A percentile compares a stretch with the other conserved stretches of the same genome.
phyloP scores from a whole-genome alignment of 345 rosid species.

The Bruguiera sexangula region DNA sequence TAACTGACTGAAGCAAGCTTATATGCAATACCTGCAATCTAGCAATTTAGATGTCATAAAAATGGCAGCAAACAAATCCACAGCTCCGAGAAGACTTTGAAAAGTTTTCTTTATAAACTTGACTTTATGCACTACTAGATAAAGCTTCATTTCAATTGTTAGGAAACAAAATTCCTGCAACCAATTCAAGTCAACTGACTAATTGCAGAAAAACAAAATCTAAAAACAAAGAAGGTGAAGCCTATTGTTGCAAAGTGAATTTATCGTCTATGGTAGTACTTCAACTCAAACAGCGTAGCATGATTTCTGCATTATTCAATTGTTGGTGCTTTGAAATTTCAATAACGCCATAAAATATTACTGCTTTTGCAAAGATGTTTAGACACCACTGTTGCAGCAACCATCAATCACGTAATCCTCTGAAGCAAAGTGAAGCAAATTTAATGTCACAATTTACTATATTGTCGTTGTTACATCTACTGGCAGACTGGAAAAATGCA shows the following conservation, averaged over 20 bases:
- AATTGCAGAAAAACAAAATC: too few species aligned
- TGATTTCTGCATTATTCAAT: too few species aligned
- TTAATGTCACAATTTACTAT: not conserved
- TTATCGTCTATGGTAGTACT: too few species aligned
- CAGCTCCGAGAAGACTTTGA: not conserved
- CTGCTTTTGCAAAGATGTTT: too few species aligned
- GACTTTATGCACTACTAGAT: not conserved
- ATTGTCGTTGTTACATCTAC: not conserved
- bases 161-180: too few species aligned
- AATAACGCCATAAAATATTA: too few species aligned
- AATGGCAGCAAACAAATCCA: conserved; percentile 4
- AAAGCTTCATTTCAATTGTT: conserved; percentile 1
- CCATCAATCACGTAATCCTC: conserved; percentile 1
- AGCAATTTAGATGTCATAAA: conserved; percentile 1
- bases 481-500: not conserved
- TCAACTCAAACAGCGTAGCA: too few species aligned
- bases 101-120: not conserved
- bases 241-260: too few species aligned
- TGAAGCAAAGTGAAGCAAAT: not conserved
- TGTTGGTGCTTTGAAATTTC: too few species aligned
- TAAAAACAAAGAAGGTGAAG: too few species aligned
- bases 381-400: not conserved
- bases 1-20: conserved; percentile 10
- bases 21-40: not conserved
- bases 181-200: too few species aligned